Evolutionary conservation across 441 rosid species (phyloP).

Genomic region (Daphne laureola): DNA sequence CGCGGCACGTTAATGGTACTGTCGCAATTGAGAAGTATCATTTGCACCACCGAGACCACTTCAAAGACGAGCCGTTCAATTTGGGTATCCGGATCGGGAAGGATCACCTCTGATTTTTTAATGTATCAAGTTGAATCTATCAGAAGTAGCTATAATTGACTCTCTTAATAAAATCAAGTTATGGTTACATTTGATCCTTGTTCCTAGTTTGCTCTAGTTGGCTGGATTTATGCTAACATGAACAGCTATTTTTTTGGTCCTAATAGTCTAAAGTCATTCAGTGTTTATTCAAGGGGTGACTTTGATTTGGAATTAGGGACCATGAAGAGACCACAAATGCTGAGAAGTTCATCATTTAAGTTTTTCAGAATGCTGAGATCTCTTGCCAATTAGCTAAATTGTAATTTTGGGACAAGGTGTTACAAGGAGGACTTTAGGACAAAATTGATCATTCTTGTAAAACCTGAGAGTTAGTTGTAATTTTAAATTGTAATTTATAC

Average conservation of each 20-base stretch:
- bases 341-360: constrained; percentile 31
- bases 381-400: constrained; percentile 38
- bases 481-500: too few species aligned
- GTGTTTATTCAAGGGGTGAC: constrained; percentile 63
- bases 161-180: not conserved
- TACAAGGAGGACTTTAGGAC: too few species aligned
- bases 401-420: too few species aligned
- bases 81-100: too few species aligned
- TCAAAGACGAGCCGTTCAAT: too few species aligned
- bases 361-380: constrained; percentile 55
- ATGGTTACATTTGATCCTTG: constrained; percentile 39
- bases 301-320: constrained; percentile 78
- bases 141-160: too few species aligned
- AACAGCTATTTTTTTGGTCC: constrained; percentile 38
- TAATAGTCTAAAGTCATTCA: constrained; percentile 54
- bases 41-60: too few species aligned
- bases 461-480: too few species aligned
- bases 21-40: too few species aligned
- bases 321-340: constrained; percentile 47
- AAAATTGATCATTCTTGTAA: too few species aligned
- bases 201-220: constrained; percentile 12
- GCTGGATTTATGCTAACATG: constrained; percentile 47
- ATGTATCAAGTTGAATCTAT: constrained; percentile 10
- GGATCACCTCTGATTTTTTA: constrained; percentile 6
- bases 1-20: too few species aligned